These are phyloP conservation scores for Psidium guajava DNA, from an alignment of 345 rosid species.

Conservation along the genomic window DNA sequence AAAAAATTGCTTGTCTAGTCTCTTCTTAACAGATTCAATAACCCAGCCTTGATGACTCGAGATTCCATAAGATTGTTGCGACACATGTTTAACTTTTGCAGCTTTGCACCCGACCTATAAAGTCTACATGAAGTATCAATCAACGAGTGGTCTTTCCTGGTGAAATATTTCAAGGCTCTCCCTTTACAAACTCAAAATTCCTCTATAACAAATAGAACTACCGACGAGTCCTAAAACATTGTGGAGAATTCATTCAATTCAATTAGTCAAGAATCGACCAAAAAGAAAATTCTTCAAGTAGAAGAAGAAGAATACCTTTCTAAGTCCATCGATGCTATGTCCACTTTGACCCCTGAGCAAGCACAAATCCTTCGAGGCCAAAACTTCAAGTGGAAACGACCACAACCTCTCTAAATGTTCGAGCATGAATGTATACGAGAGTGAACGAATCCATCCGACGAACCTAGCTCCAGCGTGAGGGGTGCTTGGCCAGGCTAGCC, in stretches of 20 bases:
- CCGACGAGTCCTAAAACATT: not conserved
- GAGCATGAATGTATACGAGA: too few species aligned
- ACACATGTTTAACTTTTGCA: not conserved
- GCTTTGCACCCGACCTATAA: not conserved
- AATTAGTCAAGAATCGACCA: too few species aligned
- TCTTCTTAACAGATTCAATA: fast-evolving
- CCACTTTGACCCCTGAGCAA: too few species aligned
- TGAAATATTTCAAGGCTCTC: not conserved
- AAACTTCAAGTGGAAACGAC: too few species aligned
- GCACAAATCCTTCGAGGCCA: too few species aligned
- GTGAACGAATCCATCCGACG: too few species aligned
- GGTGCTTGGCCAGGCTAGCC: too few species aligned
- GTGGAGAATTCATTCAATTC: not conserved
- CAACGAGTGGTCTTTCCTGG: fast-evolving
- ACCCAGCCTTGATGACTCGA: fast-evolving
- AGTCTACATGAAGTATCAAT: not conserved
- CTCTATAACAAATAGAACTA: not conserved
- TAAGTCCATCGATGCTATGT: too few species aligned
- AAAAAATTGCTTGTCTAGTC: not conserved
- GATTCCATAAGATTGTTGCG: fast-evolving
- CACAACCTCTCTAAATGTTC: too few species aligned
- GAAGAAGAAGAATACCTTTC: too few species aligned
- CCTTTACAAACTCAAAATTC: not conserved
- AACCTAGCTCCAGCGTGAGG: too few species aligned
- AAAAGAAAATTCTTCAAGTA: too few species aligned